Percentiles rank a stretch among this genome's conserved stretches.
Evolutionary conservation across 352 stramenopile species (phyloP).

Genomic region (Phytophthora melonis): DNA sequence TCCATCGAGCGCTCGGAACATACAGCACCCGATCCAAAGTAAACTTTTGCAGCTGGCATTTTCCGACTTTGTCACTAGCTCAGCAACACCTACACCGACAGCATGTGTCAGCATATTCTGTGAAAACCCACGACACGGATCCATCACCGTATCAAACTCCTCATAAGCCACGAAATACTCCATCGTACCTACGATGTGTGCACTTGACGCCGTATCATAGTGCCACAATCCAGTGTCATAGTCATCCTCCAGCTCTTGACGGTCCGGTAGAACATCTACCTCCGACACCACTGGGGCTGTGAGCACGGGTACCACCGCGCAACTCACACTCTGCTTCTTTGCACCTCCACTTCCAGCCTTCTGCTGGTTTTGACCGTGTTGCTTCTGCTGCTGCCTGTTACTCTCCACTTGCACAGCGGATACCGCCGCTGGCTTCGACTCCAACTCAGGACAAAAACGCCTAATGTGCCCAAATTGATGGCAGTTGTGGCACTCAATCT

Average conservation of each 20-base stretch:
- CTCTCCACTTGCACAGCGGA: not conserved
- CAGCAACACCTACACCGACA: not conserved
- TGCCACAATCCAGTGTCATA: constrained; percentile 4
- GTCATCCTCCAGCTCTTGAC: constrained; percentile 2
- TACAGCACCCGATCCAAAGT: no score
- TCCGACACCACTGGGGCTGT: constrained; percentile 2
- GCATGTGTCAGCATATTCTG: not conserved
- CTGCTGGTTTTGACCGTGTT: not conserved
- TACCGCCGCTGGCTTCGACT: not conserved
- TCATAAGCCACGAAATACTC: not conserved
- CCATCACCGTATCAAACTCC: not conserved
- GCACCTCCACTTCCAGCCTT: not conserved
- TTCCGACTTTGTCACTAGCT: not conserved
- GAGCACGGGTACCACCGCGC: not conserved
- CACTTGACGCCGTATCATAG: not conserved
- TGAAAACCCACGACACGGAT: not conserved
- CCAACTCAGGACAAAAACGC: not conserved
- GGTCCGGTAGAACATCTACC: not conserved
- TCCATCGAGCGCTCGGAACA: no score
- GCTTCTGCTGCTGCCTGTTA: not conserved
- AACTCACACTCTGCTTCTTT: not conserved
- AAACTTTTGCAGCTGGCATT: no score
- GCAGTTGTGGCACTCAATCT: not conserved
- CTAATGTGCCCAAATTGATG: not conserved
- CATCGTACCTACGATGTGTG: not conserved